phyloP scores from a whole-genome alignment of 768 basidiomycete species.

The Floccularia luteovirens region DNA sequence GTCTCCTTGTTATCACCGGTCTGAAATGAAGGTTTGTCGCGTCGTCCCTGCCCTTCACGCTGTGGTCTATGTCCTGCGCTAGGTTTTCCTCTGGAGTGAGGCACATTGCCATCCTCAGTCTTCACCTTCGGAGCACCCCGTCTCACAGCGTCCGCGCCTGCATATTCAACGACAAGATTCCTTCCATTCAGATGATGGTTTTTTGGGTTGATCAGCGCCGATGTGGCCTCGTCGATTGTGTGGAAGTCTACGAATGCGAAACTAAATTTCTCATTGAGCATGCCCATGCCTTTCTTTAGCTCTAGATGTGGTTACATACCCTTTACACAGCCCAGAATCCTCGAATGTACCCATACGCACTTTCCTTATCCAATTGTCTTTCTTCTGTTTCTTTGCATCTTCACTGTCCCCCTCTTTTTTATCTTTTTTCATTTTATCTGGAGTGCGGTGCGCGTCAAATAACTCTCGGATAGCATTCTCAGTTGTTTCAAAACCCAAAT shows the following conservation, averaged over 20 bases:
- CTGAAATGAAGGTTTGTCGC: no score
- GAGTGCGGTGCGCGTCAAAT: slow-evolving; percentile 57
- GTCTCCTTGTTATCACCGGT: slow-evolving; percentile 6
- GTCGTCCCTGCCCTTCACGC: no score
- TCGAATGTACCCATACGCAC: slow-evolving; percentile 94
- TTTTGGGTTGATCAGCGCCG: slow-evolving; percentile 72
- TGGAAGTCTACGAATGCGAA: slow-evolving; percentile 95
- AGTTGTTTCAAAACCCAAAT: slow-evolving; percentile 87
- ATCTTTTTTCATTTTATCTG: slow-evolving; percentile 20
- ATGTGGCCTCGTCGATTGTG: slow-evolving; percentile 69
- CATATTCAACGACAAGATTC: slow-evolving; percentile 82
- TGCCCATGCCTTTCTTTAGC: no score
- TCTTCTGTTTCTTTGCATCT: slow-evolving; percentile 19
- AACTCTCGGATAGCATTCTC: slow-evolving; percentile 66
- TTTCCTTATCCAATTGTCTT: slow-evolving; percentile 62
- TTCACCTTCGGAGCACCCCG: slow-evolving; percentile 47
- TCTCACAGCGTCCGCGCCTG: slow-evolving; percentile 82
- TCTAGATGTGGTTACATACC: slow-evolving; percentile 62
- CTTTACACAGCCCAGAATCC: slow-evolving; percentile 92
- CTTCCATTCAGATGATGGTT: slow-evolving; percentile 84
- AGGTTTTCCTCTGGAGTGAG: no score
- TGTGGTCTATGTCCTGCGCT: no score
- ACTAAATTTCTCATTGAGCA: slow-evolving; percentile 28
- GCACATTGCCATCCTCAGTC: neutral
- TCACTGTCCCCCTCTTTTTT: slow-evolving; percentile 20